Evolutionary conservation across 768 basidiomycete genomes (phyloP), one percentile per base, ranked within the genome.

Genomic region (Termitomyces sp.): DNA sequence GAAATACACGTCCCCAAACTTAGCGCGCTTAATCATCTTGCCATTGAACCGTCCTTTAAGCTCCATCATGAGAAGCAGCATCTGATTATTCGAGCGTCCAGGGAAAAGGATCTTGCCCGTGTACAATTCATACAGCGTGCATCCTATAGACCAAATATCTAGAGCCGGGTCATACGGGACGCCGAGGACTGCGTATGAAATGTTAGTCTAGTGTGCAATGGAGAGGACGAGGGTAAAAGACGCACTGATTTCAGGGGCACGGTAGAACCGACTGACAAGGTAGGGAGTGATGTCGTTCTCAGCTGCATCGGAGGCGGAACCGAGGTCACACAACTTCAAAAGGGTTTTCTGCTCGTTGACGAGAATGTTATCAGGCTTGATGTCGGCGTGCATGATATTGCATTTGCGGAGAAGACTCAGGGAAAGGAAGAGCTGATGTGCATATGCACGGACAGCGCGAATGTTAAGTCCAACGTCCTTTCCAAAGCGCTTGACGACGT

Each of bases 221-320:
- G 46, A 34, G 50, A 21, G n/a, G 37, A 28, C 43, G 12, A 35
- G 48, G 43, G 14, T 59, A 57, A 35, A 54, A 21, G 61, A 78
- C 83, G 68, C 23, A 98, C 96, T 99, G 67, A 98, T 98, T 75
- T 99, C 97, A 2, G 97, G 97, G 2, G 96, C 96, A 43, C 97
- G 91, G 68, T 99, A 98, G 73, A 98, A 99, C 45, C 97, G 80
- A 63, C 91, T 94, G 58, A 98, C 97, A 54, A 99, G 86, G 71
- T 99, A 98, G 10, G 97, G 97, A 8, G 97, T 98, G 63, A 98
- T 94, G 34, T 97, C 97, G 69, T 93, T 94, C 71, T 98, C 96
- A 8, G 87, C 87, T 1, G 88, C 89, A 70, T 98, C 96, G 7
- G 91, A 90, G 1, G 97, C 97, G 2, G 94, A 96, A n/a, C 97